Evolutionary conservation across 192 early-diverging fungal genomes (phyloP).

Genomic region (Radiomyces spectabilis): DNA sequence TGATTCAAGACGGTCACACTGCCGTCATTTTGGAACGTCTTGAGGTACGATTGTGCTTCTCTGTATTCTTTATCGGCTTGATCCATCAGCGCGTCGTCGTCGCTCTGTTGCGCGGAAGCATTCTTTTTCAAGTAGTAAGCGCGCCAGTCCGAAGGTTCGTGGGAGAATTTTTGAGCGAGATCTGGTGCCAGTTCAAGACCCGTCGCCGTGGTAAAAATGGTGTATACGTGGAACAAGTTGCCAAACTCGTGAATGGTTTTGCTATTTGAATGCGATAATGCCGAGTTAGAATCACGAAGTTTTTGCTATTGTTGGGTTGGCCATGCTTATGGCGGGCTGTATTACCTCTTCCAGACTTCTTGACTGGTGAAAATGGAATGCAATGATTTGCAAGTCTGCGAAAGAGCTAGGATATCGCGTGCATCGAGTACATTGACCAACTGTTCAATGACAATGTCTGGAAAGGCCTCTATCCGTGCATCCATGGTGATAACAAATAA

Average conservation of each 20-base stretch:
- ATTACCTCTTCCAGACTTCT: slow-evolving; percentile 29
- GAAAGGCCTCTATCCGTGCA: background rate
- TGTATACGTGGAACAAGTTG: slow-evolving; percentile 40
- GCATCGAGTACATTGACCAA: slow-evolving; percentile 15
- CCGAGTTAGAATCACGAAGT: too few species aligned
- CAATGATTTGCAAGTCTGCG: slow-evolving; percentile 20
- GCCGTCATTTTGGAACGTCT: slow-evolving; percentile 32
- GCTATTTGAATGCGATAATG: slow-evolving; percentile 11
- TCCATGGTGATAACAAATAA: background rate
- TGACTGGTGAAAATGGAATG: slow-evolving; percentile 12
- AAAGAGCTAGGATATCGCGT: slow-evolving; percentile 24
- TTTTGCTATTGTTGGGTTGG: too few species aligned
- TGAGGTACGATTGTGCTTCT: slow-evolving; percentile 30
- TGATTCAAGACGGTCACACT: slow-evolving; percentile 30
- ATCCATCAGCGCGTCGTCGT: slow-evolving; percentile 29
- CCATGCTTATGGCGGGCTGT: too few species aligned
- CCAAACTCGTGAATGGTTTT: slow-evolving; percentile 47
- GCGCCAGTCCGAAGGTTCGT: slow-evolving; percentile 39
- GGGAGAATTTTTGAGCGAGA: slow-evolving; percentile 10
- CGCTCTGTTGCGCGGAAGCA: slow-evolving; percentile 13
- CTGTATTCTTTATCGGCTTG: slow-evolving; percentile 39
- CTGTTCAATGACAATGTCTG: background rate
- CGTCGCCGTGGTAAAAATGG: slow-evolving; percentile 33
- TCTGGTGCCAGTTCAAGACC: slow-evolving; percentile 34
- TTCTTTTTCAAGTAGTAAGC: slow-evolving; percentile 35